phyloP scores from a whole-genome alignment of 148 eudicot genomes.

The Rhododendron simsii region DNA sequence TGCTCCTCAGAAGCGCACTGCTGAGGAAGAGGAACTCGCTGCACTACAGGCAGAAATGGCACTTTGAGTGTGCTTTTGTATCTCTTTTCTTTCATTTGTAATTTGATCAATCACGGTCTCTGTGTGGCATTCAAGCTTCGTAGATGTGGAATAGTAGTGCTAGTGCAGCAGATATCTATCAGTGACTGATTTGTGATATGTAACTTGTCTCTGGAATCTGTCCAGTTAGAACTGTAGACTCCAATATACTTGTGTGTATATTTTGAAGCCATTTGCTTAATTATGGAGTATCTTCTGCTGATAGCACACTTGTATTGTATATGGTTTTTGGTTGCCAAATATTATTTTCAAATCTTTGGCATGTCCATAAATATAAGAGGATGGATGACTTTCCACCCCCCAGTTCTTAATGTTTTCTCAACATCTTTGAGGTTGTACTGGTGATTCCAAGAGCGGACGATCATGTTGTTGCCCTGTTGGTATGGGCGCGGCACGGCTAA shows the following conservation, averaged over 20 bases:
- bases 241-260: conserved; percentile 4
- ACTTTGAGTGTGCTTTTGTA: conserved; percentile 29
- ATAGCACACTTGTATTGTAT: neutral
- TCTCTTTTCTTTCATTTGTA: neutral
- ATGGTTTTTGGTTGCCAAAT: neutral
- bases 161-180: neutral
- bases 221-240: conserved; percentile 5
- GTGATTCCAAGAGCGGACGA: neutral
- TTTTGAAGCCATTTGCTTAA: conserved; percentile 3
- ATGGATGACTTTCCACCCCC: neutral
- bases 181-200: neutral
- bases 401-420: no score
- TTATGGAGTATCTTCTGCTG: neutral
- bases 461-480: neutral
- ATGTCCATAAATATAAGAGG: neutral
- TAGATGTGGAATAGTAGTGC: conserved; percentile 3
- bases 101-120: conserved; percentile 4
- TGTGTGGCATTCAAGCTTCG: neutral
- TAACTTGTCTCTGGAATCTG: conserved; percentile 1
- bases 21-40: conserved; percentile 68
- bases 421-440: neutral
- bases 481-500: no score
- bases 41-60: conserved; percentile 77
- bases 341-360: neutral
- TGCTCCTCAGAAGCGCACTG: conserved; percentile 33